Base-by-base conservation (phyloP, 306 rosid species). In the Citrullus colocynthis region DNA sequence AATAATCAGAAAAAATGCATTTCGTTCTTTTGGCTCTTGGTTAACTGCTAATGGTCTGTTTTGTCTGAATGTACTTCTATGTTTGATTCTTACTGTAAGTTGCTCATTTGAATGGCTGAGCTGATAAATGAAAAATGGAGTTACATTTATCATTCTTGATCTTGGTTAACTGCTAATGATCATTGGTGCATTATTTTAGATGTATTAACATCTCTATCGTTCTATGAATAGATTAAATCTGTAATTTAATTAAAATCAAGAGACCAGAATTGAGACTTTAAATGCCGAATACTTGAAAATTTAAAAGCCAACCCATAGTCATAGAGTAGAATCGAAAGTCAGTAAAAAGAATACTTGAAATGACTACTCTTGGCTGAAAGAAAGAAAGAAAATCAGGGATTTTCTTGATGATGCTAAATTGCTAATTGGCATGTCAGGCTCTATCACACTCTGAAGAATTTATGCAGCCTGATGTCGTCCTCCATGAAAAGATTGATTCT, bases 401-500 rank as follows among this genome's bases (percentile, higher is more conserved):
- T 66, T 66, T 66, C 52, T 65, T 65, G 49, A 65, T 65, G 28
- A 64, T 36, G 24, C 13, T 70, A 42, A 70, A 44, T 44, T 7
- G 14, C 72, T 70, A 13, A 72, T 49, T 45, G n/a, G n/a, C 69
- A 81, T 84, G 48, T 70, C 92, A 93, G 96, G 88, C 80, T 69
- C 13, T 91, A 65, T 87, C 96, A 37, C 52, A 42, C 80, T 83
- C 87, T 58, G 88, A 87, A 74, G 82, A 11, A 59, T 16, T 4
- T 45, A 8, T 4, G 28, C 24, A 49, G 77, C 51, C 77, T 51
- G 79, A 76, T 57, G 21, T 39, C 39, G 24, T 76, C 48, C 55
- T 76, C 45, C 67, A 76, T 16, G 67, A 76, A 56, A 76, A 36
- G 67, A n/a, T 41, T 0, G 34, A 76, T 36, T 36, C 17, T 11